Evolutionary conservation across 129 eudicot genomes (phyloP), one percentile per base, ranked within the genome.

Genomic region (Flaveria linearis): DNA sequence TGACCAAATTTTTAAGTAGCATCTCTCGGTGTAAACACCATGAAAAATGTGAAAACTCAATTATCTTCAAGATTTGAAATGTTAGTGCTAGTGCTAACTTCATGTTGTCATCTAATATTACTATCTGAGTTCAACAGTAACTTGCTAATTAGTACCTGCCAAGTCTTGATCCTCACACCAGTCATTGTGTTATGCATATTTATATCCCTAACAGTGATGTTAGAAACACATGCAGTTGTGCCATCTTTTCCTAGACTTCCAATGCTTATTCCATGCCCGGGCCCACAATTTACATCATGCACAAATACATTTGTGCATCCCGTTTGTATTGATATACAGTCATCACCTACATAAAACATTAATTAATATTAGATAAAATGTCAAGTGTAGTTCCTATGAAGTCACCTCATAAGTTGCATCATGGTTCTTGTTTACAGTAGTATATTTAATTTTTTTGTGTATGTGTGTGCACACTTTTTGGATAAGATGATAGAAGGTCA

Each of bases 181-280:
- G 88, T 87, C 98, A 85, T 91, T 25, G 98, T 93, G 77, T 87
- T 86, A 22, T 85, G 91, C 96, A 93, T 87, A 51, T 71, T 78
- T 28, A 88, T 61, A 72, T 93, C 85, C 52, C 90, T 83, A 67
- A 93, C 91, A 45, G 98, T 93, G 51, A 90, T 89, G 69, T 93
- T 93, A 39, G 98, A 90, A 28, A 93, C 98, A 76, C 98, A 93
- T 57, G 98, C 98, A 72, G 86, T 91, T 25, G 96, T 87, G 67
- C 82, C 87, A 53, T 88, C 89, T 82, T 80, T 91, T 77, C 98
- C 98, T 46, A 93, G 85, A 47, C 96, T 82, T 45, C 98, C 98
- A 58, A 93, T 93, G 81, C 98, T 93, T 80, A 93, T 93, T 66
- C 98, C 97, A 79, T 91, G 98, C 80, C 98, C 98, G 2, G 98